Percentiles rank a stretch among this genome's conserved stretches.
Evolutionary conservation across 2,329 filamentous ascomycete genomes (phyloP).

Genomic region (Penicillium sp.): DNA sequence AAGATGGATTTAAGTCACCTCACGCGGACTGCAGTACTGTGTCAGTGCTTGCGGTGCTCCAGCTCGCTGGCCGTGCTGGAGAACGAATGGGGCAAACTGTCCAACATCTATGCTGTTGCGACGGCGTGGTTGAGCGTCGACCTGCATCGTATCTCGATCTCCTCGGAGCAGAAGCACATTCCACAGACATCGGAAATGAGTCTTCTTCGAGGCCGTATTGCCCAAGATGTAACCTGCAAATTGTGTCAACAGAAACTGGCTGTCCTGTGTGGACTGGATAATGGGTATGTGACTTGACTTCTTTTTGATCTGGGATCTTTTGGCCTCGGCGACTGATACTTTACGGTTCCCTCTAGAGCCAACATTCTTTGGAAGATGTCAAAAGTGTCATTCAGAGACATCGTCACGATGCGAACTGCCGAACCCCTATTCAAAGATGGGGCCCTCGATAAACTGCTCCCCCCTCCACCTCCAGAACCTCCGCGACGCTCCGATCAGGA

Average conservation of each 20-base stretch:
- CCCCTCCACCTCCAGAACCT: constrained; percentile 29
- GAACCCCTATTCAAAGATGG: constrained; percentile 41
- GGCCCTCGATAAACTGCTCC: constrained; percentile 37
- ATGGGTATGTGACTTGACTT: constrained; percentile 36
- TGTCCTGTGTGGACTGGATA: constrained; percentile 40
- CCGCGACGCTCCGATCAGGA: constrained; percentile 22
- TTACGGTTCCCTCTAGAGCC: constrained; percentile 27
- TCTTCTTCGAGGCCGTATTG: constrained; percentile 39
- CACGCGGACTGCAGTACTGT: constrained; percentile 43
- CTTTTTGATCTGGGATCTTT: neutral
- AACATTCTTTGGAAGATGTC: constrained; percentile 47
- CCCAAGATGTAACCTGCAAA: constrained; percentile 44
- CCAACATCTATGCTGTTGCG: constrained; percentile 41
- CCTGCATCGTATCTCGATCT: constrained; percentile 43
- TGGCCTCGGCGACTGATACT: neutral
- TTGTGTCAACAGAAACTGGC: constrained; percentile 46
- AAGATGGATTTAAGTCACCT: constrained; percentile 43
- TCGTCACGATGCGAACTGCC: constrained; percentile 45
- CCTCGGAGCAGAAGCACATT: constrained; percentile 41
- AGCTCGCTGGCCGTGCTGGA: constrained; percentile 47
- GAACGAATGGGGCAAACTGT: constrained; percentile 48
- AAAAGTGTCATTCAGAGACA: constrained; percentile 45
- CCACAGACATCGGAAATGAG: constrained; percentile 42
- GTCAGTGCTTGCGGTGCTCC: constrained; percentile 45
- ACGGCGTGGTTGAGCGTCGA: constrained; percentile 45